Percentiles rank a stretch among this genome's conserved stretches.
Evolutionary conservation across 306 rosid genomes (phyloP).

Genomic region (Lupinus albus): DNA sequence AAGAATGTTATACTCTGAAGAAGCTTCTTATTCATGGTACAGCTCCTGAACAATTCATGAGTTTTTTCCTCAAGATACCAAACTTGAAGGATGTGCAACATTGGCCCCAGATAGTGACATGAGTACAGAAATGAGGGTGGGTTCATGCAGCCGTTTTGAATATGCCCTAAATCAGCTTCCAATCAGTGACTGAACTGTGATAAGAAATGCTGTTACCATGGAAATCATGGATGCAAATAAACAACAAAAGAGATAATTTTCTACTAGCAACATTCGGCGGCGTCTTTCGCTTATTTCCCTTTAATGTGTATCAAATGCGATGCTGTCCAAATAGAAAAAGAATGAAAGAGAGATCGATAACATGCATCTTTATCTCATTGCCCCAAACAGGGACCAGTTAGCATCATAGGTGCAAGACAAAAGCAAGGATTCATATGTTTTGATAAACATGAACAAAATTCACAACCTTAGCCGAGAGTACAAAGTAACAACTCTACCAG

Average conservation of each 20-base stretch:
- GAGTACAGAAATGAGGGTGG: conserved; percentile 79
- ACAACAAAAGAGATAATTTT: not conserved
- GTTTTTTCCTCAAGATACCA: conserved; percentile 48
- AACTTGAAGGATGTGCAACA: conserved; percentile 66
- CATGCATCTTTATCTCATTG: conserved; percentile 41
- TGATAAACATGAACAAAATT: conserved; percentile 48
- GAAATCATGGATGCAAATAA: not conserved
- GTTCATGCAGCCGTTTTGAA: conserved; percentile 68
- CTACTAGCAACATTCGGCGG: not conserved
- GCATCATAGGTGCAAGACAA: conserved; percentile 22
- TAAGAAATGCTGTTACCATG: not conserved
- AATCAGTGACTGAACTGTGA: conserved; percentile 47
- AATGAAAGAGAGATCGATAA: not conserved
- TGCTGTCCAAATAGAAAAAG: not conserved
- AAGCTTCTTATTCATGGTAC: conserved; percentile 75
- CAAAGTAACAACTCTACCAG: conserved; percentile 72
- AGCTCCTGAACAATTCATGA: conserved; percentile 66
- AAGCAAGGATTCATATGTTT: conserved; percentile 35
- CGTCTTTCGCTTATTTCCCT: not conserved
- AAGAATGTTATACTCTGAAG: conserved; percentile 54
- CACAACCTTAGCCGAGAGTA: conserved; percentile 71
- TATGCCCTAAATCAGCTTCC: conserved; percentile 54
- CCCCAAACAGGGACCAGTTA: conserved; percentile 38
- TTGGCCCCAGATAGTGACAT: conserved; percentile 64
- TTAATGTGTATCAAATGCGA: conserved; percentile 5